phyloP scores from a whole-genome alignment of 129 eudicot genomes.

The Chrysanthemum makinoi region DNA sequence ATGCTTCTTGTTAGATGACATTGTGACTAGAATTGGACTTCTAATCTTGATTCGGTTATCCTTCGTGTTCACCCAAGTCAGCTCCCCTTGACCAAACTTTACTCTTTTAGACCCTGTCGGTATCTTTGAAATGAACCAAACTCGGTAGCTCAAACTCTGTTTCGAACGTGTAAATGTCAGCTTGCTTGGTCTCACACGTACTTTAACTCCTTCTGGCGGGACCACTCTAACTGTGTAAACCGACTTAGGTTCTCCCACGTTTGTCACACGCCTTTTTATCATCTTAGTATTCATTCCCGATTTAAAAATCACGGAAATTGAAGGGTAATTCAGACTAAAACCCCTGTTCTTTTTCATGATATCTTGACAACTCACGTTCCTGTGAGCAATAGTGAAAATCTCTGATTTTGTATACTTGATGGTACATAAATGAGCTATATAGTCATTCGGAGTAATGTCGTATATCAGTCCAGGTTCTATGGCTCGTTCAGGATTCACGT shows the following conservation, averaged over 20 bases:
- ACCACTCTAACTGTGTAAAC: conserved; percentile 58
- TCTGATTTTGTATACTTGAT: conserved; percentile 59
- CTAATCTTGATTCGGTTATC: conserved; percentile 46
- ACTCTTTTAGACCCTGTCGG: conserved; percentile 20
- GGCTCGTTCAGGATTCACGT: conserved; percentile 76
- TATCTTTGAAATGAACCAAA: conserved; percentile 59
- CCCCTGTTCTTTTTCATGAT: conserved; percentile 52
- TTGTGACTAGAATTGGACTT: conserved; percentile 82
- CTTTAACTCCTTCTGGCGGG: conserved; percentile 78
- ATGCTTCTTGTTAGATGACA: conserved; percentile 40
- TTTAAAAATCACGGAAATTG: conserved; percentile 69
- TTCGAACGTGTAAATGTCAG: conserved; percentile 50
- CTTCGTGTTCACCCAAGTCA: conserved; percentile 59
- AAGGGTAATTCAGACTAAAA: conserved; percentile 88
- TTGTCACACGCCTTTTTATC: conserved; percentile 67
- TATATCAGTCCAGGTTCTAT: conserved; percentile 80
- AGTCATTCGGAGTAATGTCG: conserved; percentile 67
- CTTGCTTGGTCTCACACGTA: conserved; percentile 66
- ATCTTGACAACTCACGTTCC: conserved; percentile 74
- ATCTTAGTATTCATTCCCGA: conserved; percentile 49
- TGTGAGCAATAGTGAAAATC: conserved; percentile 72
- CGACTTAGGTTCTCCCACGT: conserved; percentile 78
- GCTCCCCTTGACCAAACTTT: conserved; percentile 52
- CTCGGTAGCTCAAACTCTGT: conserved; percentile 65
- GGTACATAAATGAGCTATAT: conserved; percentile 69